Evolutionary conservation across 2,329 filamentous ascomycete species (phyloP).

Genomic region (Cercospora zeae-maydis): DNA sequence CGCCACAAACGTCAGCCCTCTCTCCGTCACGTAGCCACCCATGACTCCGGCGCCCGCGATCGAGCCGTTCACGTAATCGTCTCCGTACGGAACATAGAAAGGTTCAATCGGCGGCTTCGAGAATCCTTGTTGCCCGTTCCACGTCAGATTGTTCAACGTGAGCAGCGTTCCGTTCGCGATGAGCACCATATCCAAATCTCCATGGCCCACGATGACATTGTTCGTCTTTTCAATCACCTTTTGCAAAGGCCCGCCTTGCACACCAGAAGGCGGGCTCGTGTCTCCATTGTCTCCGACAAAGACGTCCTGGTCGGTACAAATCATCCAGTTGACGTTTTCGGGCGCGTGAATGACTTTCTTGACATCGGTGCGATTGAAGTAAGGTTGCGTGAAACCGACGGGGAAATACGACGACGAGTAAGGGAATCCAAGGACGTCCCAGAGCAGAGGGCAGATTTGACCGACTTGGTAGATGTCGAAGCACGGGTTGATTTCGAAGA

Average conservation of each 20-base stretch:
- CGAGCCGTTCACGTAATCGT: constrained; percentile 40
- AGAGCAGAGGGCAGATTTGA: constrained; percentile 28
- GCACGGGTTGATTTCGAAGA: constrained; percentile 33
- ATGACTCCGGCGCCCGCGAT: constrained; percentile 42
- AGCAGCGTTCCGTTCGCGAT: constrained; percentile 52
- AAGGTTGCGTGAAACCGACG: constrained; percentile 28
- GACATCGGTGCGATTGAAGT: constrained; percentile 54
- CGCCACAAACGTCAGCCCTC: constrained; percentile 47
- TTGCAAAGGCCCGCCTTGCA: constrained; percentile 19
- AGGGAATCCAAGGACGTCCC: constrained; percentile 17
- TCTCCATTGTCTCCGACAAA: constrained; percentile 15
- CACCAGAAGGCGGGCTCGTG: constrained; percentile 24
- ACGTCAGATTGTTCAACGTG: constrained; percentile 55
- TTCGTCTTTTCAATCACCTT: constrained; percentile 35
- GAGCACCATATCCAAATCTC: constrained; percentile 49
- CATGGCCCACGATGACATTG: constrained; percentile 34
- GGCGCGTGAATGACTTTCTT: constrained; percentile 48
- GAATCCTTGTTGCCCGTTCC: constrained; percentile 50
- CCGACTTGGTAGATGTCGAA: constrained; percentile 37
- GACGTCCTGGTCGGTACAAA: constrained; percentile 35
- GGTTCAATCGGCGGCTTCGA: constrained; percentile 40
- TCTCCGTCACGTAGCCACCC: constrained; percentile 43
- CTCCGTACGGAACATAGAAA: constrained; percentile 46
- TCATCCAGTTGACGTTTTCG: constrained; percentile 27
- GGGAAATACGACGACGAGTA: constrained; percentile 13